Percentiles rank a stretch among this genome's conserved stretches.
Evolutionary conservation across 352 stramenopile genomes (phyloP).

Genomic region (Phytophthora colocasiae): DNA sequence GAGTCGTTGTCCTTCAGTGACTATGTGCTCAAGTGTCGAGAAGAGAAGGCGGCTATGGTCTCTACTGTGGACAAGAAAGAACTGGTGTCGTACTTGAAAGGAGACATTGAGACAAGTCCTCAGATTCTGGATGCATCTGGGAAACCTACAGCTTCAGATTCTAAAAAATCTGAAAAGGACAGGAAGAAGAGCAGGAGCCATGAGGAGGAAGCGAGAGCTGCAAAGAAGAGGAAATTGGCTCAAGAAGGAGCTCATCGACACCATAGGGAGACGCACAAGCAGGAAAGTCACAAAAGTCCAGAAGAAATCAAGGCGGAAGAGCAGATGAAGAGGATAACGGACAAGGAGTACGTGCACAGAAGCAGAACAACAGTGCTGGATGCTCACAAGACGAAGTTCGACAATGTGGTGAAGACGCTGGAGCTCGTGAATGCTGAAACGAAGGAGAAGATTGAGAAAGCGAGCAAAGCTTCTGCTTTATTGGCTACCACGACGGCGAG

Average conservation of each 20-base stretch:
- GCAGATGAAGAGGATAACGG: slow-evolving; percentile 66
- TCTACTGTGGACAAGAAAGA: slow-evolving; percentile 91
- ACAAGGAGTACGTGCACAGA: slow-evolving; percentile 72
- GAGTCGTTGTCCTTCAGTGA: slow-evolving; percentile 77
- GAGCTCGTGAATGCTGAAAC: slow-evolving; percentile 85
- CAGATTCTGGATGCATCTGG: slow-evolving; percentile 63
- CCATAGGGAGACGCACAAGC: slow-evolving; percentile 38
- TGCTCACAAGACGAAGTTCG: slow-evolving; percentile 83
- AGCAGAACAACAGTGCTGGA: slow-evolving; percentile 81
- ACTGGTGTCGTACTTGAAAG: slow-evolving; percentile 84
- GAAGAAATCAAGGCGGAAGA: slow-evolving; percentile 46
- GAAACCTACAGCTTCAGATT: slow-evolving; percentile 5
- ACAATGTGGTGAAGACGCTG: slow-evolving; percentile 82
- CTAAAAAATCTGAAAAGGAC: slow-evolving; percentile 26
- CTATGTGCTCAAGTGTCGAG: slow-evolving; percentile 86
- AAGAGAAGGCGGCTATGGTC: slow-evolving; percentile 81
- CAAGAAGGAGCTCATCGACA: slow-evolving; percentile 8
- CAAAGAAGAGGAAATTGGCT: slow-evolving; percentile 51
- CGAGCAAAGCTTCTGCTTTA: slow-evolving; percentile 71
- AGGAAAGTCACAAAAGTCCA: slow-evolving; percentile 38
- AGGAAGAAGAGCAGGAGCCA: slow-evolving; percentile 13
- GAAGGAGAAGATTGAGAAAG: slow-evolving; percentile 90
- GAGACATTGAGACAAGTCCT: slow-evolving; percentile 79
- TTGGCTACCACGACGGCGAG: slow-evolving; percentile 42
- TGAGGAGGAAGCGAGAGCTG: slow-evolving; percentile 31